Conservation (phyloP, 768 basidiomycete species). For the Leccinellum luteum region DNA sequence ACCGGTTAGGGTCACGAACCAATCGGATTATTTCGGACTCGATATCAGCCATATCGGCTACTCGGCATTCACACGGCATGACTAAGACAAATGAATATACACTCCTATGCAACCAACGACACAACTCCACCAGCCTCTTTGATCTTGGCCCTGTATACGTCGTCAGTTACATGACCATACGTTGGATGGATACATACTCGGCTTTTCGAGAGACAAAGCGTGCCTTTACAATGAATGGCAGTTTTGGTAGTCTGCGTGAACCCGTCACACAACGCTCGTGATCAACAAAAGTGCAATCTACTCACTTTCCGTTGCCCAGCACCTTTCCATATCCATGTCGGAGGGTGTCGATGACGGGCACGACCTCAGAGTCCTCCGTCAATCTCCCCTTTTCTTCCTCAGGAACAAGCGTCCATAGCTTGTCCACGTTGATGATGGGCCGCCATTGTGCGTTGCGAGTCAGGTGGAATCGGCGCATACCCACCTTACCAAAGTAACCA, state of each 20-base stretch:
- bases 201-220: slow-evolving; percentile 90
- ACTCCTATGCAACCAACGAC: slow-evolving; percentile 75
- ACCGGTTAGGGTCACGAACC: neutral
- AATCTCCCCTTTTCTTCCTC: slow-evolving; percentile 77
- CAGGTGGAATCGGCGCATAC: slow-evolving; percentile 99
- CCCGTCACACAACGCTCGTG: neutral
- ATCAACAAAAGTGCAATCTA: slow-evolving; percentile 13
- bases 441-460: slow-evolving; percentile 90
- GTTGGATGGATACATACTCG: slow-evolving; percentile 48
- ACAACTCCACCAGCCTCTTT: slow-evolving; percentile 95
- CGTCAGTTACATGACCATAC: slow-evolving; percentile 4
- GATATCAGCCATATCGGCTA: neutral
- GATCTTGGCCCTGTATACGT: slow-evolving; percentile 60
- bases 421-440: slow-evolving; percentile 98
- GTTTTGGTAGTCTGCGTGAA: slow-evolving; percentile 65
- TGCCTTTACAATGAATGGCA: slow-evolving; percentile 98
- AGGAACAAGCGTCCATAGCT: slow-evolving; percentile 90
- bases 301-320: slow-evolving; percentile 89
- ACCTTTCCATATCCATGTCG: slow-evolving; percentile 87
- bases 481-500: slow-evolving; percentile 99
- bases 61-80: neutral
- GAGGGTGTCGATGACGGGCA: slow-evolving; percentile 92
- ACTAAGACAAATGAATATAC: slow-evolving; percentile 19
- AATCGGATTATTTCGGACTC: neutral
- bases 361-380: slow-evolving; percentile 72